Percentiles rank a stretch among this genome's conserved stretches.
phyloP scores from a whole-genome alignment of 306 rosid species.

The Gillenia trifoliata region DNA sequence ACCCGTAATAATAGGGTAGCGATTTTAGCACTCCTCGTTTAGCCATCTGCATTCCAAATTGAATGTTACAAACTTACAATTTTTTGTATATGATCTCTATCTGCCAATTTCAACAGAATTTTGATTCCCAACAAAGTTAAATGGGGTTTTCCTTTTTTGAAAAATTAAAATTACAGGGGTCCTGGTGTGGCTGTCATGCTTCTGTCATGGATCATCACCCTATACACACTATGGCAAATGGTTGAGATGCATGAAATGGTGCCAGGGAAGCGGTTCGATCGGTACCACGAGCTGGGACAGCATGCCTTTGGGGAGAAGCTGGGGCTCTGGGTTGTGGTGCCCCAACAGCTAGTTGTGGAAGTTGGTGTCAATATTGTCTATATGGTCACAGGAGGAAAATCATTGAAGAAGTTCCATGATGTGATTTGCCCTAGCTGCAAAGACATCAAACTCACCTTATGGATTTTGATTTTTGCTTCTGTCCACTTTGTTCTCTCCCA shows the following conservation, averaged over 20 bases:
- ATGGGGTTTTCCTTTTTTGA: neutral
- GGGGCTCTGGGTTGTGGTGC: conserved; percentile 70
- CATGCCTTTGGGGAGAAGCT: conserved; percentile 69
- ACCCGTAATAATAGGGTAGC: neutral
- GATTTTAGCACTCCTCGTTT: neutral
- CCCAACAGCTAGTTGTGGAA: conserved; percentile 68
- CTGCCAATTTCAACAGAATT: neutral
- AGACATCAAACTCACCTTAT: conserved; percentile 31
- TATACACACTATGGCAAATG: conserved; percentile 86
- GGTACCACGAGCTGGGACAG: conserved; percentile 88
- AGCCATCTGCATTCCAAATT: neutral
- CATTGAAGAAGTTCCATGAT: conserved; percentile 52
- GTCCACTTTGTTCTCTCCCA: conserved; percentile 55
- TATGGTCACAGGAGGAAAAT: conserved; percentile 69
- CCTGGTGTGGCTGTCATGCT: conserved; percentile 42
- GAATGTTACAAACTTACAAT: neutral
- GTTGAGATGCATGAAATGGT: conserved; percentile 96
- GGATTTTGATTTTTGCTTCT: conserved; percentile 57
- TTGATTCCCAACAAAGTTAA: neutral
- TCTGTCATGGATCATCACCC: conserved; percentile 73
- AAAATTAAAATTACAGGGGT: conserved; percentile 36
- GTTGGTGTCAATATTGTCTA: conserved; percentile 71
- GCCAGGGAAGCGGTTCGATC: conserved; percentile 69
- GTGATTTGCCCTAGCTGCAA: conserved; percentile 41
- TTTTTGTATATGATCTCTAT: neutral